Base-by-base conservation (phyloP, 768 basidiomycete species). In the Boletales sp. region DNA sequence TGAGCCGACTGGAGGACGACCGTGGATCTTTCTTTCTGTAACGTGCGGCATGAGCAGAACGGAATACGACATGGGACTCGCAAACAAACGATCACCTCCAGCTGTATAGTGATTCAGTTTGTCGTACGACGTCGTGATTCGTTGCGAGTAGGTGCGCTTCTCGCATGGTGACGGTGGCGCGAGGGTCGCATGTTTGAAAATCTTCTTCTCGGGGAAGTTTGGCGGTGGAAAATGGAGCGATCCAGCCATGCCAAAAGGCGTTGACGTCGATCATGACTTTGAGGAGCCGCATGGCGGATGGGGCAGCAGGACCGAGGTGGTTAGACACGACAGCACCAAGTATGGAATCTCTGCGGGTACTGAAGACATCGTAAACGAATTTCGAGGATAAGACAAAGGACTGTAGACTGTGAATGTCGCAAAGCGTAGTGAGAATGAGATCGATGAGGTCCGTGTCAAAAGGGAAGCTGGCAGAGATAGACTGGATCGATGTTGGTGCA, bases 21-120 rank as follows among this genome's bases (percentile, higher is more conserved):
- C 57, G 52, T 9, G 69, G 68, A 50, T 74, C 69, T 50, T 74
- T 73, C 50, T 70, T 45, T 46, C 75, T 75, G 40, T 27, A 37
- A 38, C 13, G 5, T 2, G 42, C n/a, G 13, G 18, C 19, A 40
- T 59, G 47, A 55, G 57, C 29, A 21, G 9, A 14, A 15, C 13
- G 18, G 11, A 38, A 34, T 3, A 13, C 27, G 40, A 6, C 2
- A 12, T 11, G 35, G 35, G 39, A 32, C 35, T 40, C 21, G 17
- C 32, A 13, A 31, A 34, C 7, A 27, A 37, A 15, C 7, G 12
- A 15, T 59, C 43, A 61, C 61, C 57, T 62, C 57, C 50, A 62
- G 35, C 60, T 61, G 21, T 50, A 61, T 1, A 62, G 13, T 1
- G 40, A 39, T 11, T 61, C 61, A 5, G 62, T 14, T 12, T 55